phyloP scores from a whole-genome alignment of 176 grass and related monocot genomes.

The Chloris gayana region DNA sequence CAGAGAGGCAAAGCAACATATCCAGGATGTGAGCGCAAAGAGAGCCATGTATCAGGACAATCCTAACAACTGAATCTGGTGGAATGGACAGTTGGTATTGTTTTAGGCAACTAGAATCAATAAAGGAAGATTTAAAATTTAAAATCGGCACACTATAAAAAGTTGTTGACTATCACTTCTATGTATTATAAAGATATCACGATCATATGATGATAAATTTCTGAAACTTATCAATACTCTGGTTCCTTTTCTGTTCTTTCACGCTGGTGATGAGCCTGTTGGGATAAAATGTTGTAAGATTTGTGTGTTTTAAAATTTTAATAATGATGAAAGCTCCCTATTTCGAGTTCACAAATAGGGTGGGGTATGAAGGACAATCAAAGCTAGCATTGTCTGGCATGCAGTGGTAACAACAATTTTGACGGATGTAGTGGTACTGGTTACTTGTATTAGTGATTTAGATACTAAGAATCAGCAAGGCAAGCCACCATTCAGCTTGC shows the following conservation, averaged over 20 bases:
- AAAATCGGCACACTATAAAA: not conserved
- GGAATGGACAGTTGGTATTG: not conserved
- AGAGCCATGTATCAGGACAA: not conserved
- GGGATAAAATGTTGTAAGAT: not conserved
- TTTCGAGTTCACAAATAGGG: not conserved
- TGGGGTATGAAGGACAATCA: not conserved
- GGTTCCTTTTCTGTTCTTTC: not conserved
- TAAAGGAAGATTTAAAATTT: not conserved
- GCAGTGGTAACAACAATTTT: not conserved
- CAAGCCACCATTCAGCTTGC: not conserved
- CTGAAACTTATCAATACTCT: not conserved
- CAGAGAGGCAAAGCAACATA: not conserved
- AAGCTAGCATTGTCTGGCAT: slow-evolving; percentile 18
- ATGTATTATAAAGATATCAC: not conserved
- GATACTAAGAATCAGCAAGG: not conserved
- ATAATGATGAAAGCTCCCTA: not conserved
- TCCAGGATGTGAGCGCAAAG: not conserved
- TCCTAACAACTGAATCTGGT: not conserved
- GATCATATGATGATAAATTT: too few species aligned
- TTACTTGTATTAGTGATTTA: not conserved
- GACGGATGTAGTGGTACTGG: not conserved
- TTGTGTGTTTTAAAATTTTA: slow-evolving; percentile 6
- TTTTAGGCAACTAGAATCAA: not conserved
- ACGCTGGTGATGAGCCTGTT: not conserved
- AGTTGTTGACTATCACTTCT: not conserved